A percentile compares a stretch with the other conserved stretches of the same genome.
Evolutionary conservation across 306 rosid species (phyloP).

Genomic region (Mimosa pudica): DNA sequence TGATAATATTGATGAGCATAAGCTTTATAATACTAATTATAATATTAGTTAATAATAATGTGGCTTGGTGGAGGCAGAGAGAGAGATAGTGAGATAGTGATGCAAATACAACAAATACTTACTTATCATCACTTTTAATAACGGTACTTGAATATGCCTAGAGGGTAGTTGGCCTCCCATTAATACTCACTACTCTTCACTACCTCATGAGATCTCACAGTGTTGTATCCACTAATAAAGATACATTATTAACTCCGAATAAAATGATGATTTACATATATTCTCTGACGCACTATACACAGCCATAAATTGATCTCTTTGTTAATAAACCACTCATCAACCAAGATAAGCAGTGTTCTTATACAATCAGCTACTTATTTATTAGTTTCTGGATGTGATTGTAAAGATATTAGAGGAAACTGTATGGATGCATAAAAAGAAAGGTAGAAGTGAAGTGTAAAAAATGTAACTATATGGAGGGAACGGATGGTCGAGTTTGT

Average conservation of each 20-base stretch:
- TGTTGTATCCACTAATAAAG: neutral
- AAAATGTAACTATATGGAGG: neutral
- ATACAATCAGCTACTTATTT: no score
- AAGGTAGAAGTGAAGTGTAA: neutral
- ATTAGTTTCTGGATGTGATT: no score
- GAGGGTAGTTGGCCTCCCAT: constrained; percentile 15
- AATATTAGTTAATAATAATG: neutral
- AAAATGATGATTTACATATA: neutral
- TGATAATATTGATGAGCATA: no score
- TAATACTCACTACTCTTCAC: neutral
- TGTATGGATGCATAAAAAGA: no score
- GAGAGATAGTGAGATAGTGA: neutral
- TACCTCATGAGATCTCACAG: neutral
- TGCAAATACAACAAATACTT: neutral
- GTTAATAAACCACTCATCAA: neutral
- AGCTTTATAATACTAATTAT: neutral
- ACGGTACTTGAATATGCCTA: neutral
- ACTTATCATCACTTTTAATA: constrained; percentile 7
- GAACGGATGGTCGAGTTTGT: no score
- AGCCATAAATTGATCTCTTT: neutral
- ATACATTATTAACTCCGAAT: neutral
- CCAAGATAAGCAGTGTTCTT: no score
- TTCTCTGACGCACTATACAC: neutral
- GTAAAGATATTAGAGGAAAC: no score
- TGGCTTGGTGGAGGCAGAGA: neutral